Percentiles rank a stretch among this genome's conserved stretches.
These are phyloP conservation scores for Alternaria ventricosa DNA, from an alignment of 2,329 filamentous ascomycete genomes.

Conservation along the genomic window DNA sequence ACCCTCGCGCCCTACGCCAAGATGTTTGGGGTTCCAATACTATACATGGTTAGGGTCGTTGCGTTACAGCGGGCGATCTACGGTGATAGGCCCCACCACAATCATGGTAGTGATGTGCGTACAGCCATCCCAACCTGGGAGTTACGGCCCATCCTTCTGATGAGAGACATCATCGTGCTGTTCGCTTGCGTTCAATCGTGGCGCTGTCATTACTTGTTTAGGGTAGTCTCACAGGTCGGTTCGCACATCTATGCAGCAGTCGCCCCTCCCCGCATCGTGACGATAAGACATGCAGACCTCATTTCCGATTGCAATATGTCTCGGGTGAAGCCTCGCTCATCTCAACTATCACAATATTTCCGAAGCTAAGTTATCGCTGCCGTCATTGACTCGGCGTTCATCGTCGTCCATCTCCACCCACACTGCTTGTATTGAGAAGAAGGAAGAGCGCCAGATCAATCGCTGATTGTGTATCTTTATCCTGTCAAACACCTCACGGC, in stretches of 20 bases:
- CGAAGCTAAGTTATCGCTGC: background rate
- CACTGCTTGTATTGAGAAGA: background rate
- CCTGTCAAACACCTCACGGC: background rate
- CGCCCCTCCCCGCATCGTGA: slow-evolving; percentile 16
- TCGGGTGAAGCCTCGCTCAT: background rate
- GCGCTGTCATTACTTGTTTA: slow-evolving; percentile 17
- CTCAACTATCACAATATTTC: background rate
- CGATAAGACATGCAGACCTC: slow-evolving; percentile 16
- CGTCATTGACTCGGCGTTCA: background rate
- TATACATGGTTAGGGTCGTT: slow-evolving; percentile 35
- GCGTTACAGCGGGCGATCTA: slow-evolving; percentile 26
- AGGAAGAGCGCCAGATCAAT: background rate
- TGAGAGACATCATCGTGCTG: slow-evolving; percentile 4
- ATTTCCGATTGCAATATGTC: background rate
- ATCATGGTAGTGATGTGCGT: slow-evolving; percentile 23
- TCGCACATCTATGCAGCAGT: slow-evolving; percentile 15
- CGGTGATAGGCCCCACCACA: slow-evolving; percentile 28
- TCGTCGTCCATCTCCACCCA: background rate
- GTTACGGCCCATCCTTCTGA: slow-evolving; percentile 5
- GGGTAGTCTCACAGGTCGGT: slow-evolving; percentile 8
- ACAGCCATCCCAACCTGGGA: slow-evolving; percentile 11
- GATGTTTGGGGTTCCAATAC: slow-evolving; percentile 41
- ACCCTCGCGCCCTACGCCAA: slow-evolving; percentile 21
- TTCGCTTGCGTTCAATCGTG: slow-evolving; percentile 7
- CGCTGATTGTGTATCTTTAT: background rate